These are phyloP conservation scores for Leishmania braziliensis DNA, from an alignment of 208 protist species.

Conservation along the genomic window DNA sequence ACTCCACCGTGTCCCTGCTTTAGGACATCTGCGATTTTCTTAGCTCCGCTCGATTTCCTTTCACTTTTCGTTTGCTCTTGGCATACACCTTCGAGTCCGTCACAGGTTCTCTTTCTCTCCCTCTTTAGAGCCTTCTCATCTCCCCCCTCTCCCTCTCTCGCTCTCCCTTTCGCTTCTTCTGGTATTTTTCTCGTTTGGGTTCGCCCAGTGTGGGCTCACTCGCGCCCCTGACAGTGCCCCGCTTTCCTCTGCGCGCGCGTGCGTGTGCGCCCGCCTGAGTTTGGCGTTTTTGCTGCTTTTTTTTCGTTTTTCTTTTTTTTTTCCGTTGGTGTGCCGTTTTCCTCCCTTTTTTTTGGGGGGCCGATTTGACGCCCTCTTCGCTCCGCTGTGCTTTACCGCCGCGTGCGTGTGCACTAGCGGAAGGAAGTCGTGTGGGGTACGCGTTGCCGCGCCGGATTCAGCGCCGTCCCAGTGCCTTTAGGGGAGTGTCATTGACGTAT, in stretches of 20 bases:
- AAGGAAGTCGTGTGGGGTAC: not conserved
- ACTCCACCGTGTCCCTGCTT: not conserved
- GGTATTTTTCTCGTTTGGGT: not conserved
- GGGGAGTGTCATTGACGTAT: not conserved
- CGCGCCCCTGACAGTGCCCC: not conserved
- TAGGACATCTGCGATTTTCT: not conserved
- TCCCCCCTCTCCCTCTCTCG: not conserved
- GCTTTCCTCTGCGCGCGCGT: not conserved
- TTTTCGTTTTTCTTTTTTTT: not conserved
- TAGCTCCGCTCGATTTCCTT: not conserved
- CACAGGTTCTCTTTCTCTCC: constrained; percentile 2
- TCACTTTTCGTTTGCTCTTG: not conserved
- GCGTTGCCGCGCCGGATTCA: not conserved
- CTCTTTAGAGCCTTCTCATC: not conserved
- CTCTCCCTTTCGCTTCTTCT: not conserved
- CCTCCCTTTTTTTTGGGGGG: not conserved
- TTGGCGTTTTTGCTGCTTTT: no score
- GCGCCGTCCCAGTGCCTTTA: not conserved
- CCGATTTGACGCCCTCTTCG: not conserved
- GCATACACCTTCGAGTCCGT: not conserved
- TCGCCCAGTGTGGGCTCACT: not conserved
- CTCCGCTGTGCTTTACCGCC: not conserved
- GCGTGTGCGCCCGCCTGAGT: not conserved
- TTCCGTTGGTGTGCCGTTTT: not conserved
- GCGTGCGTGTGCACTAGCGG: not conserved